Conservation (phyloP, 108 stramenopile species). For the Nitzschia sp. region DNA sequence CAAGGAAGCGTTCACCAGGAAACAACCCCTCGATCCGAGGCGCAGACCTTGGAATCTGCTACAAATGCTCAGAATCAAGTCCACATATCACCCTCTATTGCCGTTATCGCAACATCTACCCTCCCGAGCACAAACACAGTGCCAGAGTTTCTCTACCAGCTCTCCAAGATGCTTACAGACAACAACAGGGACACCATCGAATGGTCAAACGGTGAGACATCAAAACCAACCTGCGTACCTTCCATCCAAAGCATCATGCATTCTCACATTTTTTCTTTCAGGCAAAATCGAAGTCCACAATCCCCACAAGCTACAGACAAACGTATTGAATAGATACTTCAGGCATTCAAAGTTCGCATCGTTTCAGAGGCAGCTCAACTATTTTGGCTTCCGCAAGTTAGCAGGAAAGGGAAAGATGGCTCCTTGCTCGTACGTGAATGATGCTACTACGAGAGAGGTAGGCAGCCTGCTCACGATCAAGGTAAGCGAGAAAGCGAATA, state of each 20-base stretch:
- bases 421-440: constrained; percentile 89
- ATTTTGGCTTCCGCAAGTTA: constrained; percentile 90
- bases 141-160: constrained; percentile 84
- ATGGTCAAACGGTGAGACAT: constrained; percentile 63
- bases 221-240: no score
- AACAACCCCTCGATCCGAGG: no score
- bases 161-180: constrained; percentile 89
- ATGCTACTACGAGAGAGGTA: constrained; percentile 68
- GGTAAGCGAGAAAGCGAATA: constrained; percentile 28
- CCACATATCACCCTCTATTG: constrained; percentile 9
- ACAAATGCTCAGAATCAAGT: neutral
- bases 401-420: constrained; percentile 93
- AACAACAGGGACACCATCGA: constrained; percentile 79
- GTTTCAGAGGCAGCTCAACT: constrained; percentile 89
- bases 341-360: constrained; percentile 90
- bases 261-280: neutral
- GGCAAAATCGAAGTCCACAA: constrained; percentile 77
- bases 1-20: no score
- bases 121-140: constrained; percentile 26
- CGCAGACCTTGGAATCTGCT: no score
- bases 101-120: neutral
- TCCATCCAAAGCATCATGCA: no score
- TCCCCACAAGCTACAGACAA: constrained; percentile 70
- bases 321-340: constrained; percentile 78
- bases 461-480: constrained; percentile 77